Base-by-base conservation (phyloP, 805 yeast species). In the Kuraishia borneana region DNA sequence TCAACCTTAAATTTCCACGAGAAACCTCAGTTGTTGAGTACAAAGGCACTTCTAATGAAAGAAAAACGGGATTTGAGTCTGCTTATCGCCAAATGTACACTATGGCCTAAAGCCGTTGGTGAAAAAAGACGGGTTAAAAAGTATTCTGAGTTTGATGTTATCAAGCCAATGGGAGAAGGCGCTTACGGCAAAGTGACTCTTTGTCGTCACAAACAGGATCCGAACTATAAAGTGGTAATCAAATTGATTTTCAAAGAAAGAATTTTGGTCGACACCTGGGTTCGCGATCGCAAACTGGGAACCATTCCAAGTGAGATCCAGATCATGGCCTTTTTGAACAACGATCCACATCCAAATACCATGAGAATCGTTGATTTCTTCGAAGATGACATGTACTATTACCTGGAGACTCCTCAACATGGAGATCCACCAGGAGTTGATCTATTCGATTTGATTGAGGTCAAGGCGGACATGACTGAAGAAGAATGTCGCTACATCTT, bases 261-360 rank as follows among this genome's bases (percentile, higher is more conserved):
- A 38, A 92, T 92, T 46, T 63, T 92, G 47, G 96, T 92, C 8
- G 98, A 92, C 53, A 87, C 97, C 0, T 92, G 98, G 98, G 95
- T 87, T 2, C 67, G 97, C 36, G 97, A 92, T 54, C 71, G 95
- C 18, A 71, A 70, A 39, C 60, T 92, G 28, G 98, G 98, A 5
- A 88, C 96, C 0, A 81, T 92, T 25, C 97, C 97, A 2, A 77
- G 89, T n/a, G 98, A 92, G 54, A 92, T 92, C 43, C 94, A 87
- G 53, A 77, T 92, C 31, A 78, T 92, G 84, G 78, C 89, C 21
- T 76, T 77, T n/a, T 59, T 89, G 39, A 79, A 76, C 47, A 59
- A 63, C 30, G 70, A 71, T 37, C 94, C 92, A 1, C 96, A 89
- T 54, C 92, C 89, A 4, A 87, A 85, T 54, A 83, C 88, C 30